Conservation (phyloP, 495 filamentous ascomycete genomes). For the Xylaria acuta region DNA sequence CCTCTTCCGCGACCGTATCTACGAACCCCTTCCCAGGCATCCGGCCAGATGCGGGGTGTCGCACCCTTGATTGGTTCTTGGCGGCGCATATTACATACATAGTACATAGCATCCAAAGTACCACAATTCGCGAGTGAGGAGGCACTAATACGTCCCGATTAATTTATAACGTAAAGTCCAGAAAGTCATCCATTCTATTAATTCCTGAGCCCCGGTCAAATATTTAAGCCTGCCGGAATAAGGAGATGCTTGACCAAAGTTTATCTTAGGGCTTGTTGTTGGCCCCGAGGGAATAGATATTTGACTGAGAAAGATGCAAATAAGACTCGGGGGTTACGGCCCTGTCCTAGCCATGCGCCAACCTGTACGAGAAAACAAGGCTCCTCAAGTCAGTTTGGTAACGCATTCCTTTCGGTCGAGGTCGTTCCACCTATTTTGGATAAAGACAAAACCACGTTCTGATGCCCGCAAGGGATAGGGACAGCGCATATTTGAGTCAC, state of each 20-base stretch:
- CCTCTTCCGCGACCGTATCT: constrained; percentile 4
- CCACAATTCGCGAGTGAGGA: not conserved
- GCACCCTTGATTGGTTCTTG: not conserved
- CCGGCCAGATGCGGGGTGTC: constrained; percentile 11
- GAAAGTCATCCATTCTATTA: not conserved
- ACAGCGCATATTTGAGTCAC: not conserved
- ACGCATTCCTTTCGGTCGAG: not conserved
- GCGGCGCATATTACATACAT: not conserved
- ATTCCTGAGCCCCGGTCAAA: not conserved
- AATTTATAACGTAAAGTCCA: not conserved
- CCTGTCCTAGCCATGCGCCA: too few relatives aligned
- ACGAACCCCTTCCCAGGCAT: not conserved
- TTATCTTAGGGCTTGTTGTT: not conserved
- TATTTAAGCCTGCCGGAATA: not conserved
- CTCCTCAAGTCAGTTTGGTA: not conserved
- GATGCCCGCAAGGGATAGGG: not conserved
- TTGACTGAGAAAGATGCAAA: not conserved
- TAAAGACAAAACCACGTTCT: too few relatives aligned
- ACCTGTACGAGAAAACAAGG: too few relatives aligned
- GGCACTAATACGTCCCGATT: not conserved
- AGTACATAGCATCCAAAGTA: too few relatives aligned
- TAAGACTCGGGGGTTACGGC: too few relatives aligned
- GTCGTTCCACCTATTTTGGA: not conserved
- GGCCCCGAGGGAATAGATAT: not conserved
- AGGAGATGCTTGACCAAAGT: too few relatives aligned